Evolutionary conservation across 2,329 filamentous ascomycete species (phyloP), one percentile per base, ranked within the genome.

Genomic region (Ramularia collo-cygni): DNA sequence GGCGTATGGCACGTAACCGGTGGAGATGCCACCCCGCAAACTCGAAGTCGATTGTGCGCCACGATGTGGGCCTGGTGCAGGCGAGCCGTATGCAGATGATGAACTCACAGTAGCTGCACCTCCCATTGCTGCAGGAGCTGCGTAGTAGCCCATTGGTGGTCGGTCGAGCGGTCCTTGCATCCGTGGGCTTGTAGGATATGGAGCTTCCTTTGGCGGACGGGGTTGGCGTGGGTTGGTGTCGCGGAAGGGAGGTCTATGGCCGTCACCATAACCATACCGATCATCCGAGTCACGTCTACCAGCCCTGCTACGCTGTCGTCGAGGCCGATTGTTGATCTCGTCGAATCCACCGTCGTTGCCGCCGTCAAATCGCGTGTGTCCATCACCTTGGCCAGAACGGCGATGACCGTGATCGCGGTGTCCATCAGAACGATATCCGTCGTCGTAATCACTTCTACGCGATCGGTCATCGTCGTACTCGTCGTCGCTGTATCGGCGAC

Each of bases 1-100:
- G 16, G 59, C 51, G 32, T 63, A 63, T 6, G 60, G 60, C 2
- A 62, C 53, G 33, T 63, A 63, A 31, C 55, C 52, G 28, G 47
- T 48, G 12, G 49, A 46, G 39, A 54, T 45, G 27, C 42, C 50
- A 18, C 42, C 50, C 27, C 44, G 50, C 35, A 44, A 37, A 13
- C 39, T 52, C 28, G 48, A 51, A 21, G 48, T 52, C 28, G 42
- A 52, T n/a, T 38, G 43, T 36, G 30, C 37, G 32, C 38, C 10
- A 29, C 35, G 9, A 33, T 38, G 12, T 40, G 28, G n/a, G 31
- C 19, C 13, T 38, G 43, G 35, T 37, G 34, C 13, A 35, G 37
- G 26, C 38, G 35, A 21, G 40, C 36, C 21, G 34, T 21, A 12
- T 46, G 19, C 31, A 33, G 12, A 10, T 33, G 31, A 16, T 4